Percentiles rank a stretch among this genome's conserved stretches.
phyloP scores from a whole-genome alignment of 495 filamentous ascomycete genomes.

The Zalerion maritima region DNA sequence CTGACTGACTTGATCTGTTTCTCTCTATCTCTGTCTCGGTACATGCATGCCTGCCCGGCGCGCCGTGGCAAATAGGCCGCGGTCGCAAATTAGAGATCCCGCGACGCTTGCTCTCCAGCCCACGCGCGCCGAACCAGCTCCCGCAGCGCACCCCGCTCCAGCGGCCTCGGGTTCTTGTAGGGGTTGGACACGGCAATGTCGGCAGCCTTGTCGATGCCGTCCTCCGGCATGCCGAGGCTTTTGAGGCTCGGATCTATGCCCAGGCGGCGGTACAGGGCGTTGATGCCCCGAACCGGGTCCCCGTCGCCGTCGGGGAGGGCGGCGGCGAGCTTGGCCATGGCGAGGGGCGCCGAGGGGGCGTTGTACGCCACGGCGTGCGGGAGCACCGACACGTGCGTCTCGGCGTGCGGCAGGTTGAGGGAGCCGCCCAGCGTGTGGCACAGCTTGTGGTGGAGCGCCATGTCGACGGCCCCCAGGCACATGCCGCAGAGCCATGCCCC shows the following conservation, averaged over 20 bases:
- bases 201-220: conserved; percentile 49
- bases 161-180: conserved; percentile 48
- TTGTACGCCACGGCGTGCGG: conserved; percentile 58
- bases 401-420: conserved; percentile 56
- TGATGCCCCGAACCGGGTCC: conserved; percentile 44
- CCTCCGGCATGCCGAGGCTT: conserved; percentile 49
- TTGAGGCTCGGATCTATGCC: conserved; percentile 43
- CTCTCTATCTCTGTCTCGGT: too few relatives aligned
- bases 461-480: conserved; percentile 50
- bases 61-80: too few relatives aligned
- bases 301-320: conserved; percentile 43
- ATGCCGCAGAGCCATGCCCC: conserved; percentile 54
- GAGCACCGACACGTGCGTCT: conserved; percentile 54
- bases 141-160: conserved; percentile 41
- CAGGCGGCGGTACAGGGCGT: conserved; percentile 41
- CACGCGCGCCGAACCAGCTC: conserved; percentile 53
- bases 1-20: too few relatives aligned
- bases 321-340: conserved; percentile 41
- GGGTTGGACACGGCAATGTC: conserved; percentile 50
- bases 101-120: conserved; percentile 49
- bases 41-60: too few relatives aligned
- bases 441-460: conserved; percentile 59
- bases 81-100: conserved; percentile 33
- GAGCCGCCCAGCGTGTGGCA: conserved; percentile 54
- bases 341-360: conserved; percentile 44